Conservation (phyloP, 257 asterid species). For the Craterostigma plantagineum region DNA sequence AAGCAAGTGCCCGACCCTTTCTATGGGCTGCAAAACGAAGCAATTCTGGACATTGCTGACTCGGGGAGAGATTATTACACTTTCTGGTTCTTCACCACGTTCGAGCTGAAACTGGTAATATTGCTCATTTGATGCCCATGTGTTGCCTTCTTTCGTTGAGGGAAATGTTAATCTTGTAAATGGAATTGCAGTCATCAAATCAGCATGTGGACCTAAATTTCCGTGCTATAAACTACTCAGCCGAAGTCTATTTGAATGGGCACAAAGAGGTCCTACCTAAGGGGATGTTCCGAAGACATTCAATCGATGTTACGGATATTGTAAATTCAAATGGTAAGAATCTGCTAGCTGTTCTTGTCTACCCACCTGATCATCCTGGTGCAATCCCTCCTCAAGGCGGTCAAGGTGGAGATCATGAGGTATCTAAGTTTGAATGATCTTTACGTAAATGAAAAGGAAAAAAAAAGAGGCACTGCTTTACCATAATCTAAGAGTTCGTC, state of each 20-base stretch:
- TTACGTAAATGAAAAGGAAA: no score
- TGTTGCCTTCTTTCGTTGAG: slow-evolving; percentile 1
- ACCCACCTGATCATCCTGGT: slow-evolving; percentile 99
- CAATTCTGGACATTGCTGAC: slow-evolving; percentile 69
- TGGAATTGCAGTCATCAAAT: slow-evolving; percentile 32
- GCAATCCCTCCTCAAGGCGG: slow-evolving; percentile 80
- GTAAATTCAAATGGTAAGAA: slow-evolving; percentile 54
- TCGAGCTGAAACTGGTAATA: slow-evolving; percentile 67
- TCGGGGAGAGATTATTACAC: slow-evolving; percentile 92
- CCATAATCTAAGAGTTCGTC: no score
- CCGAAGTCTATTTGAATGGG: slow-evolving; percentile 79
- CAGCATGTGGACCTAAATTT: slow-evolving; percentile 64
- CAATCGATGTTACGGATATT: slow-evolving; percentile 47
- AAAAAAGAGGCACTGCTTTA: no score
- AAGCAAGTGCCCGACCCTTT: slow-evolving; percentile 84
- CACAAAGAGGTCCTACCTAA: slow-evolving; percentile 71
- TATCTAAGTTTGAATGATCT: no score
- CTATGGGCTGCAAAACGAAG: slow-evolving; percentile 73
- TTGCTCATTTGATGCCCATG: not conserved
- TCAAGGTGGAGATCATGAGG: slow-evolving; percentile 99
- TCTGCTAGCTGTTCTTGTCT: slow-evolving; percentile 70
- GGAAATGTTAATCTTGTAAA: slow-evolving; percentile 16
- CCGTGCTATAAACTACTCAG: slow-evolving; percentile 88
- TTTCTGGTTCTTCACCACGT: slow-evolving; percentile 81
- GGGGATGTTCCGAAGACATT: slow-evolving; percentile 97